phyloP scores from a whole-genome alignment of 129 eudicot genomes.

The Solidago caesia region DNA sequence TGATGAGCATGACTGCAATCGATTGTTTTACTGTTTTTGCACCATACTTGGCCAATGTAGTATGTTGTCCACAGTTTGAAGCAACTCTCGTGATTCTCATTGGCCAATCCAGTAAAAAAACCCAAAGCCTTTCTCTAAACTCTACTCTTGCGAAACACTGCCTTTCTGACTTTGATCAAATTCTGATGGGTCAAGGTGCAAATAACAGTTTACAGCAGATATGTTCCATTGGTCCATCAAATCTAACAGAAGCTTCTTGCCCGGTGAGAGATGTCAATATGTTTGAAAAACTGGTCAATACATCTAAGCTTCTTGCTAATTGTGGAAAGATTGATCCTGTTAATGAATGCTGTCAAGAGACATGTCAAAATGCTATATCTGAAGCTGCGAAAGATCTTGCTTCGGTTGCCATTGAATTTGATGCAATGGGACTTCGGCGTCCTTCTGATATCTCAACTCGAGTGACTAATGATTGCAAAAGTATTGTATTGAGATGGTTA shows the following conservation, averaged over 20 bases:
- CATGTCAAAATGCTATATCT: slow-evolving; percentile 77
- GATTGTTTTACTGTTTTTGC: slow-evolving; percentile 90
- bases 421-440: slow-evolving; percentile 43
- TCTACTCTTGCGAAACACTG: slow-evolving; percentile 66
- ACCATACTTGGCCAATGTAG: slow-evolving; percentile 80
- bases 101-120: slow-evolving; percentile 80
- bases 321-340: slow-evolving; percentile 85
- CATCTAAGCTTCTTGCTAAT: slow-evolving; percentile 66
- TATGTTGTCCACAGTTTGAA: slow-evolving; percentile 92
- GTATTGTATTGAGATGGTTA: slow-evolving; percentile 77
- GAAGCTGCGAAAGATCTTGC: slow-evolving; percentile 79
- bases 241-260: slow-evolving; percentile 87
- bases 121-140: slow-evolving; percentile 67
- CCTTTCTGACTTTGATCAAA: slow-evolving; percentile 74
- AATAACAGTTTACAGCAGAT: slow-evolving; percentile 62
- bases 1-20: slow-evolving; percentile 73
- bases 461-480: slow-evolving; percentile 67
- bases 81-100: slow-evolving; percentile 79
- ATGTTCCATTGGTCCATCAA: slow-evolving; percentile 65
- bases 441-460: slow-evolving; percentile 51
- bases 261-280: slow-evolving; percentile 79
- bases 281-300: slow-evolving; percentile 67
- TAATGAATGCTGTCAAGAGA: slow-evolving; percentile 86
- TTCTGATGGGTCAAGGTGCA: slow-evolving; percentile 85
- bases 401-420: slow-evolving; percentile 49